A percentile compares a stretch with the other conserved stretches of the same genome.
These are phyloP conservation scores for Sequoia sempervirens DNA, from an alignment of 75 land plant genomes.

Conservation along the genomic window DNA sequence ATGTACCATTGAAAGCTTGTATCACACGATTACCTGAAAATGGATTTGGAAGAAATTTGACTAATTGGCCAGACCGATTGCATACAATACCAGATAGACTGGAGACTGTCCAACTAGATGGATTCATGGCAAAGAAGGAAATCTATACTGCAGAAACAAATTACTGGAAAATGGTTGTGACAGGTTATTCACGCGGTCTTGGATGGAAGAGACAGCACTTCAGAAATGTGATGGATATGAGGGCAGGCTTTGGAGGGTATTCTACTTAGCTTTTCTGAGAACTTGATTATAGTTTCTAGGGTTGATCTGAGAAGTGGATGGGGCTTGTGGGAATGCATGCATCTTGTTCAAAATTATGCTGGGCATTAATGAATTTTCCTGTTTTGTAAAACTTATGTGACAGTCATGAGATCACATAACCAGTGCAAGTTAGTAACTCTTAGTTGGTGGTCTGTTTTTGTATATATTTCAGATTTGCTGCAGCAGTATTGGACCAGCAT, in stretches of 20 bases:
- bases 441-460: neutral
- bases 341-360: neutral
- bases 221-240: constrained; percentile 90
- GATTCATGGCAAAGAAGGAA: constrained; percentile 69
- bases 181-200: constrained; percentile 52
- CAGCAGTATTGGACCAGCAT: constrained; percentile 53
- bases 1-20: constrained; percentile 75
- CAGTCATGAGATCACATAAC: neutral
- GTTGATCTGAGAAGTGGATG: neutral
- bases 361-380: neutral
- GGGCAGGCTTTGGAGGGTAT: constrained; percentile 96
- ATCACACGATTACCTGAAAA: constrained; percentile 63
- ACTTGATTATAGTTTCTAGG: neutral
- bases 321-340: neutral
- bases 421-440: neutral
- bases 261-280: neutral
- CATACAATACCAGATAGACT: constrained; percentile 70
- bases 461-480: constrained; percentile 56
- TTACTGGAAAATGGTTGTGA: constrained; percentile 68
- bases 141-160: constrained; percentile 74
- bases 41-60: constrained; percentile 53
- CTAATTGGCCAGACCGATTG: constrained; percentile 81
- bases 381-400: neutral
- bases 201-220: constrained; percentile 50
- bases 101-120: constrained; percentile 58